Evolutionary conservation across 2,329 filamentous ascomycete genomes (phyloP).

Genomic region (Fusarium udum): DNA sequence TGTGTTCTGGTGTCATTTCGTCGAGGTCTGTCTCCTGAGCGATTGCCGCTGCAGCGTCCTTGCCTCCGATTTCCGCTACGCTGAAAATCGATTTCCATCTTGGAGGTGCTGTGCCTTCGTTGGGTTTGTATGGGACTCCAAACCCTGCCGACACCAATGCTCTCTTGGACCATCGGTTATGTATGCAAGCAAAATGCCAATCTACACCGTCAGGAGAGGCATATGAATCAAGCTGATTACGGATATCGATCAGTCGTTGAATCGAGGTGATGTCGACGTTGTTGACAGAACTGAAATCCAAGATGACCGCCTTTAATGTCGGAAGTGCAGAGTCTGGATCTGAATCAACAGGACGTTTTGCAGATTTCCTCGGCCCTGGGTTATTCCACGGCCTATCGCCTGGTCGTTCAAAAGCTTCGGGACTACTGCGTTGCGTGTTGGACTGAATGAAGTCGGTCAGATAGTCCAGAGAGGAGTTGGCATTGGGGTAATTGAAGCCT

Average conservation of each 20-base stretch:
- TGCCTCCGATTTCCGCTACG: constrained; percentile 84
- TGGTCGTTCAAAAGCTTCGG: constrained; percentile 68
- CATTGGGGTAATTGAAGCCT: constrained; percentile 96
- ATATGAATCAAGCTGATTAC: constrained; percentile 91
- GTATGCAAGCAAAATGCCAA: constrained; percentile 96
- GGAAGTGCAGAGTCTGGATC: constrained; percentile 62
- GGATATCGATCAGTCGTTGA: constrained; percentile 91
- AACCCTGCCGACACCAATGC: constrained; percentile 89
- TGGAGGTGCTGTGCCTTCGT: constrained; percentile 57
- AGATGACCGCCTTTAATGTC: constrained; percentile 85
- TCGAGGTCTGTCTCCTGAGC: constrained; percentile 71
- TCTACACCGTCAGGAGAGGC: constrained; percentile 83
- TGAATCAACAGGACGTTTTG: constrained; percentile 51
- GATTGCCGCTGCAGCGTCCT: constrained; percentile 72
- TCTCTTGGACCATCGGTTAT: constrained; percentile 90
- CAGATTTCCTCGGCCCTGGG: constrained; percentile 70
- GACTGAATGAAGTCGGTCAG: constrained; percentile 74
- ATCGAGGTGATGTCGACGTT: constrained; percentile 93
- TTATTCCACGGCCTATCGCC: constrained; percentile 96
- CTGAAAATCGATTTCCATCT: constrained; percentile 96
- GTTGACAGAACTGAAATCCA: constrained; percentile 94
- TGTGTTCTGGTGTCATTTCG: constrained; percentile 44
- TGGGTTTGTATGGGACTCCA: constrained; percentile 74
- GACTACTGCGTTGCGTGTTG: constrained; percentile 79
- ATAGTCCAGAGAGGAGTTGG: constrained; percentile 86